These are phyloP conservation scores for Chaetothyriales sp. DNA, from an alignment of 2,329 filamentous ascomycete species.

Conservation along the genomic window DNA sequence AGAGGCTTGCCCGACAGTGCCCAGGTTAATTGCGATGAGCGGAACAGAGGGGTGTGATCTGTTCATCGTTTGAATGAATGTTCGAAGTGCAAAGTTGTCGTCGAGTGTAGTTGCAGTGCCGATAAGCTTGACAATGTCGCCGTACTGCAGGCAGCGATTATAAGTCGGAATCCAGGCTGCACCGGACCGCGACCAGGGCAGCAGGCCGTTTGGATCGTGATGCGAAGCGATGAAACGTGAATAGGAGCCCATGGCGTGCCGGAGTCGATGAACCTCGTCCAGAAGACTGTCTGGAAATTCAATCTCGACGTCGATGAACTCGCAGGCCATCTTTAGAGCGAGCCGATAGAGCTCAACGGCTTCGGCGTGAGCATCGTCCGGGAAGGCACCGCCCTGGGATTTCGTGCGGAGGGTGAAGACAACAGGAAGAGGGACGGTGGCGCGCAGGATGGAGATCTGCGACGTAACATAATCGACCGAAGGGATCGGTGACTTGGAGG, in stretches of 20 bases:
- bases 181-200: slow-evolving; percentile 74
- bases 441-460: slow-evolving; percentile 66
- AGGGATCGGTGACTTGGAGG: slow-evolving; percentile 41
- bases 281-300: slow-evolving; percentile 59
- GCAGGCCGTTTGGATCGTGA: slow-evolving; percentile 62
- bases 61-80: slow-evolving; percentile 65
- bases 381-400: slow-evolving; percentile 76
- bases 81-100: slow-evolving; percentile 73
- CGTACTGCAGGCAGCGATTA: slow-evolving; percentile 76
- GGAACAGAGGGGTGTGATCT: slow-evolving; percentile 56
- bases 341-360: slow-evolving; percentile 60
- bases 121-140: slow-evolving; percentile 88
- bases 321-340: slow-evolving; percentile 68
- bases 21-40: slow-evolving; percentile 94
- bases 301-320: slow-evolving; percentile 89
- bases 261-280: slow-evolving; percentile 41
- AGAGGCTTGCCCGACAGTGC: slow-evolving; percentile 68
- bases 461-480: slow-evolving; percentile 61
- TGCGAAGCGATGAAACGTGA: slow-evolving; percentile 89
- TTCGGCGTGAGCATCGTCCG: slow-evolving; percentile 56
- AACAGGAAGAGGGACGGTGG: slow-evolving; percentile 57
- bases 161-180: slow-evolving; percentile 72
- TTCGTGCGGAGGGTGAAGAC: slow-evolving; percentile 84
- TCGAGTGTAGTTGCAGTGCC: slow-evolving; percentile 60
- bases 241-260: slow-evolving; percentile 44